Conservation (phyloP, 441 rosid species). For the Brassica balearica region DNA sequence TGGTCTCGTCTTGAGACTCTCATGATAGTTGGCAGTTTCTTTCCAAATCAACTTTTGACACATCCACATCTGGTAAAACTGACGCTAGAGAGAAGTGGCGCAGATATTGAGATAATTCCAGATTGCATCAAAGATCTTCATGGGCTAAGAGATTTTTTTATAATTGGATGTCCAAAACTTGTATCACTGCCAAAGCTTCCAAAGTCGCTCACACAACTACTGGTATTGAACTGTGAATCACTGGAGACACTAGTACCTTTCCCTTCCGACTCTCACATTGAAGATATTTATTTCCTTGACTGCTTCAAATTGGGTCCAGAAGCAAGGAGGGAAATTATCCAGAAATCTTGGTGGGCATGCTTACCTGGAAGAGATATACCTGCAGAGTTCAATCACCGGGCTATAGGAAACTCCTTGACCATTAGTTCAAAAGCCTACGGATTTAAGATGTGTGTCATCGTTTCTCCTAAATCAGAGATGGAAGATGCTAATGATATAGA, state of each 20-base stretch:
- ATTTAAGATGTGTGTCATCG: not conserved
- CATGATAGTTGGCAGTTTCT: not conserved
- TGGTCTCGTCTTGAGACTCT: not conserved
- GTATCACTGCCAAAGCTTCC: constrained; percentile 7
- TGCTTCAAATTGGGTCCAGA: constrained; percentile 1
- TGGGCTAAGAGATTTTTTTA: not conserved
- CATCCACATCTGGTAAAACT: not conserved
- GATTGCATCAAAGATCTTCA: constrained; percentile 1
- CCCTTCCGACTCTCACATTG: not conserved
- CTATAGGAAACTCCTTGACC: not conserved
- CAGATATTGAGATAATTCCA: not conserved
- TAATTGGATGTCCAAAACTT: not conserved
- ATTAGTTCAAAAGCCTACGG: not conserved
- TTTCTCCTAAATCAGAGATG: not conserved
- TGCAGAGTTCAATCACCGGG: not conserved
- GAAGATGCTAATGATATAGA: too few species aligned
- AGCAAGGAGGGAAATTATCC: not conserved
- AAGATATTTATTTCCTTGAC: too few species aligned
- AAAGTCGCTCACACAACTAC: rapidly evolving
- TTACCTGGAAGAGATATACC: not conserved
- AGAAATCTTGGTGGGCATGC: not conserved
- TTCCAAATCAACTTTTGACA: not conserved
- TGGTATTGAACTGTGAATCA: not conserved
- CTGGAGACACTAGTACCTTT: not conserved
- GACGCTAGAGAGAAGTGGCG: not conserved